These are phyloP conservation scores for Ogataea wickerhamii DNA, from an alignment of 805 yeast genomes.

Conservation along the genomic window DNA sequence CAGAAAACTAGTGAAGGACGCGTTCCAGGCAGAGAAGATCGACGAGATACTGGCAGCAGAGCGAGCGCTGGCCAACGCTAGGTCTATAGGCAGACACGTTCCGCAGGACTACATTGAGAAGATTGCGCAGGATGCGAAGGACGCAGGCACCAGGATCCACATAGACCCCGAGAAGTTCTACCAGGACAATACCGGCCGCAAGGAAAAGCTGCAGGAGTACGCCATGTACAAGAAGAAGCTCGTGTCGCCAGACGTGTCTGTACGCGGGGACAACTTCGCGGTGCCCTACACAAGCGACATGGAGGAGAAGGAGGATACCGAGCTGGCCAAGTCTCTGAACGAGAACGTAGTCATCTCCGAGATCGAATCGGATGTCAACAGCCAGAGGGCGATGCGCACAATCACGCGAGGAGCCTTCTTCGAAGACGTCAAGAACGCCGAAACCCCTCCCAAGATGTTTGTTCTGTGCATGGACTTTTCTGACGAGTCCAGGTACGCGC, in stretches of 20 bases:
- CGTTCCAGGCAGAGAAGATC: constrained; percentile 45
- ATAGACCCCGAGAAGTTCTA: constrained; percentile 44
- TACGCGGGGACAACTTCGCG: constrained; percentile 26
- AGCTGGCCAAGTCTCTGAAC: constrained; percentile 51
- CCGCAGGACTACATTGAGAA: constrained; percentile 30
- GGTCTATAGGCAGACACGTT: constrained; percentile 35
- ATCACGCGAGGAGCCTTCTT: constrained; percentile 68
- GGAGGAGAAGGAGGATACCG: constrained; percentile 61
- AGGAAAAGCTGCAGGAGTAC: constrained; percentile 52
- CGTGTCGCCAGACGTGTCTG: constrained; percentile 51
- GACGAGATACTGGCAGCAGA: constrained; percentile 58
- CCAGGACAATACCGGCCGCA: constrained; percentile 46
- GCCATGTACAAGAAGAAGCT: constrained; percentile 56
- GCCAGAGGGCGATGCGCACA: constrained; percentile 63
- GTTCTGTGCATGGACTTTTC: constrained; percentile 78
- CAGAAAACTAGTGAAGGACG: constrained; percentile 39
- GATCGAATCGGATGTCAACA: constrained; percentile 47
- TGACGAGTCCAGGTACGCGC: constrained; percentile 76
- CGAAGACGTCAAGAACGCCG: constrained; percentile 33
- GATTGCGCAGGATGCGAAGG: constrained; percentile 31
- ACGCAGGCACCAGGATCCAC: constrained; percentile 40
- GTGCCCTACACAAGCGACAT: constrained; percentile 67
- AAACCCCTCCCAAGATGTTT: constrained; percentile 49
- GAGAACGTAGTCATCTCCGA: constrained; percentile 53
- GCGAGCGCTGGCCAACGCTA: constrained; percentile 57